phyloP scores from a whole-genome alignment of 164 flowering plant species.

The Euptelea pleiosperma region DNA sequence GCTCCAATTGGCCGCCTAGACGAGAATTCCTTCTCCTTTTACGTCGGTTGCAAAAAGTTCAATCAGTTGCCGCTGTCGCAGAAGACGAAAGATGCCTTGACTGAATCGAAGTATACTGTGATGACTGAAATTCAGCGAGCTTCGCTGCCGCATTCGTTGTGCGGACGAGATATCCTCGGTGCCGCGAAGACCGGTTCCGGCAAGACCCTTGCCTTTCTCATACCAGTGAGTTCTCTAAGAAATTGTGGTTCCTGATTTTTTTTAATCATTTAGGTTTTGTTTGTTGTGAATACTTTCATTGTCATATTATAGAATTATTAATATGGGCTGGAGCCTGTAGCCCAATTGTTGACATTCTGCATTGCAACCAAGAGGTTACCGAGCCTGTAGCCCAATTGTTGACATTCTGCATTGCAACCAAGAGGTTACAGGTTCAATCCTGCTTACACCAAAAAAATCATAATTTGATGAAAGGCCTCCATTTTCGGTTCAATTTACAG shows the following conservation, averaged over 20 bases:
- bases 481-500: too few species aligned
- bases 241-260: background rate
- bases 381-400: too few species aligned
- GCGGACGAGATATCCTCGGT: slow-evolving; percentile 90
- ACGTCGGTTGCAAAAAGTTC: slow-evolving; percentile 60
- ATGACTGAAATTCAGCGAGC: slow-evolving; percentile 92
- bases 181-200: slow-evolving; percentile 98
- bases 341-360: too few species aligned
- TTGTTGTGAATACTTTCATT: background rate
- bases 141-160: slow-evolving; percentile 78
- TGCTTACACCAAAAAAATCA: too few species aligned
- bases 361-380: too few species aligned
- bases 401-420: too few species aligned
- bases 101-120: slow-evolving; percentile 27
- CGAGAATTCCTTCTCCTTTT: slow-evolving; percentile 47
- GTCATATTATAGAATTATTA: background rate
- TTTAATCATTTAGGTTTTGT: background rate
- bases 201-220: slow-evolving; percentile 82
- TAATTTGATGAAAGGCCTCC: too few species aligned
- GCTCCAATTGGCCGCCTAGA: slow-evolving; percentile 45
- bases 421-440: too few species aligned
- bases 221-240: slow-evolving; percentile 60
- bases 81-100: slow-evolving; percentile 60
- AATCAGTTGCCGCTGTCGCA: slow-evolving; percentile 66
- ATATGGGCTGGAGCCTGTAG: too few species aligned